Evolutionary conservation across 148 eudicot genomes (phyloP).

Genomic region (Rhododendron ovatum): DNA sequence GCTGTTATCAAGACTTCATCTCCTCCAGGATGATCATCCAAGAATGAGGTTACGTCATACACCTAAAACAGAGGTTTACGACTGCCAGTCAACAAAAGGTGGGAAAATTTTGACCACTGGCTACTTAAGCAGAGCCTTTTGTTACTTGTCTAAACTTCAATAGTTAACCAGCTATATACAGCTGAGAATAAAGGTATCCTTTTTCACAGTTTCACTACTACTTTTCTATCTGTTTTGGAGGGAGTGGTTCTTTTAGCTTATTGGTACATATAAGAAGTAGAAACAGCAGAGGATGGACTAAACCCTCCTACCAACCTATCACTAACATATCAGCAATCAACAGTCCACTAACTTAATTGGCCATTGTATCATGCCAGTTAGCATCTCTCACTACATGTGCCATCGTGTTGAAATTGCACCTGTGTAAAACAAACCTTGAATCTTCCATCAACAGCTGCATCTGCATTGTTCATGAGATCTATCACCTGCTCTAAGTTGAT

Average conservation of each 20-base stretch:
- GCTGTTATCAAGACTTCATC: conserved; percentile 36
- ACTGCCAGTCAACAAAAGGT: background rate
- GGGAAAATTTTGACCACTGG: background rate
- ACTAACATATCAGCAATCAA: background rate
- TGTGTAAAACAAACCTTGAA: background rate
- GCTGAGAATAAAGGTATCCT: background rate
- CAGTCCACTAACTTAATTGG: background rate
- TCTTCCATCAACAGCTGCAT: background rate
- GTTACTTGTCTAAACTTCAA: background rate
- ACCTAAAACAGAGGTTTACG: conserved; percentile 27
- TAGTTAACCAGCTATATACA: background rate
- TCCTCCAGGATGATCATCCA: conserved; percentile 57
- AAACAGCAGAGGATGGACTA: background rate
- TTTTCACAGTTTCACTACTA: background rate
- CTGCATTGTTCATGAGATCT: background rate
- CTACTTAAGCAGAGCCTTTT: background rate
- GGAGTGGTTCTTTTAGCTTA: background rate
- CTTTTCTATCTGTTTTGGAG: background rate
- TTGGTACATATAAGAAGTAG: background rate
- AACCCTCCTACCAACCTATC: background rate
- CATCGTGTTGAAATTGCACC: background rate
- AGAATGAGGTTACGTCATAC: conserved; percentile 42
- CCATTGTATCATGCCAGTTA: background rate
- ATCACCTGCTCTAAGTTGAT: background rate
- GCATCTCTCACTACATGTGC: background rate